Base-by-base conservation (phyloP, 2,329 filamentous ascomycete species). In the Whalleya microplaca region DNA sequence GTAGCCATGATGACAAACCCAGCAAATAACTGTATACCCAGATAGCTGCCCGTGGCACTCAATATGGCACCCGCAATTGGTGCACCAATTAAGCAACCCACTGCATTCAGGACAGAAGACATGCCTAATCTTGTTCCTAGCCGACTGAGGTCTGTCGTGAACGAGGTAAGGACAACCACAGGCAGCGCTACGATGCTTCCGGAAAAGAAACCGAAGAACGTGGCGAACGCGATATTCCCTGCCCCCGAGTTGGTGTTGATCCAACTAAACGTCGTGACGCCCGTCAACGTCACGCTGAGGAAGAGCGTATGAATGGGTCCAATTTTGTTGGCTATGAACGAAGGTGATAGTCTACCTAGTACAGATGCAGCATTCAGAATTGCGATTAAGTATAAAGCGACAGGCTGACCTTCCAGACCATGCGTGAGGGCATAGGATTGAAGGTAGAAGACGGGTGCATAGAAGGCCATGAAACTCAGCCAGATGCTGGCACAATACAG, bases 331-430 rank as follows among this genome's bases (percentile, higher is more conserved):
- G 78, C 78, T 3, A 82, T 56, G 7, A 77, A 71, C 3, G 76
- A 76, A 0, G 79, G 80, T 0, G 80, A 64, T 1, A 83, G 69
- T 6, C 82, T 76, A 0, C 82, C 81, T 7, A 79, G 71, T 7
- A 81, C 71, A 0, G 79, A 79, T 0, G 77, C 75, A 1, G 76
- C 79, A 65, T 83, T 84, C 48, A 83, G 73, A 45, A 84, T 78
- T 2, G 81, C 71, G 3, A 84, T 68, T 21, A 83, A 71, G 56
- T 83, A 82, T 16, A 73, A 68, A 1, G 73, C 74, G 4, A 80
- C 62, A 20, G 66, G 65, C 29, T 64, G 62, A 3, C 66, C 64
- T 1, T 70, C 67, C 43, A 72, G 56, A 0, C 73, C 70, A 4
- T 69, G 63, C n/a, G 67, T 64, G 2, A 75, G 64, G 2, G 78